Percentiles rank a stretch among this genome's conserved stretches.
Conservation (phyloP, 345 rosid species). For the Hibiscus syriacus region DNA sequence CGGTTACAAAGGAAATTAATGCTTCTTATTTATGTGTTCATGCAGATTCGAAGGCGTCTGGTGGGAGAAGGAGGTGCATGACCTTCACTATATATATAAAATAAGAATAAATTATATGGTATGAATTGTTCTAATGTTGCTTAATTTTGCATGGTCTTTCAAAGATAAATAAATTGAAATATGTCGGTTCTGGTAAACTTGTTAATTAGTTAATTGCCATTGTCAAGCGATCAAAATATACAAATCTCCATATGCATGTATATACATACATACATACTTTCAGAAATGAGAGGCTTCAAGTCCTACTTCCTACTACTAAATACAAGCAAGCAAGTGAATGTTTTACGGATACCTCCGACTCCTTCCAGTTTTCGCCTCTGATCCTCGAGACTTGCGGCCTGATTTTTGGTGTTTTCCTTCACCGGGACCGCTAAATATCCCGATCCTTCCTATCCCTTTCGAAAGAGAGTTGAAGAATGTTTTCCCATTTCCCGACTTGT, state of each 20-base stretch:
- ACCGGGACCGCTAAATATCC: constrained; percentile 40
- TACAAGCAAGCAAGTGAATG: neutral
- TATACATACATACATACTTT: neutral
- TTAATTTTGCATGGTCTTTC: too few relatives aligned
- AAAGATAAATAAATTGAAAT: too few relatives aligned
- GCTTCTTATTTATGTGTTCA: neutral
- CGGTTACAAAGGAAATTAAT: too few relatives aligned
- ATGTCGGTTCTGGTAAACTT: too few relatives aligned
- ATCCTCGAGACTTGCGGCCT: constrained; percentile 38
- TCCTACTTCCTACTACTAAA: neutral
- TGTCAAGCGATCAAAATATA: too few relatives aligned
- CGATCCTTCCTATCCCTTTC: constrained; percentile 67
- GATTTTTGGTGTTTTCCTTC: constrained; percentile 49
- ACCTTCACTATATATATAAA: neutral
- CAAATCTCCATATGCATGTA: neutral
- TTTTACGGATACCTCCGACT: constrained; percentile 39
- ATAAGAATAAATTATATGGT: neutral
- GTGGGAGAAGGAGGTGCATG: constrained; percentile 30
- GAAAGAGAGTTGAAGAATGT: constrained; percentile 65
- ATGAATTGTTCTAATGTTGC: neutral
- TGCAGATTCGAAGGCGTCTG: constrained; percentile 58
- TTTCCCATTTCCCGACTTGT: constrained; percentile 59
- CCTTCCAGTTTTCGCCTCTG: constrained; percentile 28
- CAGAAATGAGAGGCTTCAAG: constrained; percentile 31
- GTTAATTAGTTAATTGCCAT: too few relatives aligned